Percentiles rank a stretch among this genome's conserved stretches.
Evolutionary conservation across 2,329 filamentous ascomycete genomes (phyloP).

Genomic region (Arthrobotrys iridis): DNA sequence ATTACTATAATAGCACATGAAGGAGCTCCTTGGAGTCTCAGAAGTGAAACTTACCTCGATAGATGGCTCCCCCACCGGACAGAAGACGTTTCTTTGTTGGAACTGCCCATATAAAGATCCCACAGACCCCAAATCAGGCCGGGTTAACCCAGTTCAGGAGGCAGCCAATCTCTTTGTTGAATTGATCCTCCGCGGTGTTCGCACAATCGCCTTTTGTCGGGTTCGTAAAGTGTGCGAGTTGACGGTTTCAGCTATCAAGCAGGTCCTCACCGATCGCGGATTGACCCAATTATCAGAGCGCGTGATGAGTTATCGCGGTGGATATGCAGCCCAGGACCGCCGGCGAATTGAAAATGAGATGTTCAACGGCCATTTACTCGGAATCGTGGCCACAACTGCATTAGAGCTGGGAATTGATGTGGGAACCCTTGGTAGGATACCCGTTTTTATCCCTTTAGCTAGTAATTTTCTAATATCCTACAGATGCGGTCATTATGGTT

Average conservation of each 20-base stretch:
- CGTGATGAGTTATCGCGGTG: slow-evolving; percentile 95
- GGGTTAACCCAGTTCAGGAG: slow-evolving; percentile 83
- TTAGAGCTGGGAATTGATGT: slow-evolving; percentile 96
- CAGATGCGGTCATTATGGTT: slow-evolving; percentile 88
- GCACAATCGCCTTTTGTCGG: slow-evolving; percentile 91
- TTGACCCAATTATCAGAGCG: slow-evolving; percentile 77
- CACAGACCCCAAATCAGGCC: slow-evolving; percentile 82
- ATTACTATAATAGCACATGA: slow-evolving; percentile 77
- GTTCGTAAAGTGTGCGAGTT: slow-evolving; percentile 89
- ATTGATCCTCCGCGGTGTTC: slow-evolving; percentile 83
- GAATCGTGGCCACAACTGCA: slow-evolving; percentile 92
- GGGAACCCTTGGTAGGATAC: slow-evolving; percentile 70
- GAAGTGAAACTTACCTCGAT: slow-evolving; percentile 84
- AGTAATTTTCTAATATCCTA: not conserved
- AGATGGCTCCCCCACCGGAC: slow-evolving; percentile 89
- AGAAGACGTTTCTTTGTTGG: slow-evolving; percentile 97
- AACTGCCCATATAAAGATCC: slow-evolving; percentile 96
- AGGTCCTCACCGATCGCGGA: slow-evolving; percentile 77
- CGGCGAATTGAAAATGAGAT: slow-evolving; percentile 91
- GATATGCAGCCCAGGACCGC: slow-evolving; percentile 91
- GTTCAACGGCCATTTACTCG: slow-evolving; percentile 93
- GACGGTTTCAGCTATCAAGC: slow-evolving; percentile 80
- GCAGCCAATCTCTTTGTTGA: slow-evolving; percentile 92
- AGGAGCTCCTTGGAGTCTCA: slow-evolving; percentile 88
- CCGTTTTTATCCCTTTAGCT: too few species aligned